Conservation (phyloP, 2,329 filamentous ascomycete genomes). For the Cercospora berteroae region DNA sequence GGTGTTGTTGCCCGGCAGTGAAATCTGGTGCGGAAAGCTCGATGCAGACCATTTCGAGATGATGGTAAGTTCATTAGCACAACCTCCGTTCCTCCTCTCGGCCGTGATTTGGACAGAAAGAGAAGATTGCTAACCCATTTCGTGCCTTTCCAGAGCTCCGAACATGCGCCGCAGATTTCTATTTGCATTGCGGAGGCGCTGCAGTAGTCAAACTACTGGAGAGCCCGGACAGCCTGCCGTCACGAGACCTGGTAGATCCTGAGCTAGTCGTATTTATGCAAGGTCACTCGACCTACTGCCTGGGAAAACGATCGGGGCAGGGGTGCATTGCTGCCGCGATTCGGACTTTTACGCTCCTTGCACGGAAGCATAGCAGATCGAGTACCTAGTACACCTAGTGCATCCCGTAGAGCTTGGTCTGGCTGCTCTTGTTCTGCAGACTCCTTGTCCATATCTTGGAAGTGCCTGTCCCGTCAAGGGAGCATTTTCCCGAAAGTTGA, state of each 20-base stretch:
- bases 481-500: not conserved
- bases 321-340: not conserved
- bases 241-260: not conserved
- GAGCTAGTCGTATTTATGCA: not conserved
- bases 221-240: not conserved
- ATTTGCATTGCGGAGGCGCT: constrained; percentile 12
- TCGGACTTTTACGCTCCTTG: not conserved
- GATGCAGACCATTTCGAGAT: constrained; percentile 18
- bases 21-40: constrained; percentile 3
- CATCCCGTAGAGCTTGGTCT: not conserved
- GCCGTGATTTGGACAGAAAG: not conserved
- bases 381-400: not conserved
- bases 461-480: not conserved
- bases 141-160: not conserved
- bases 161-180: constrained; percentile 5
- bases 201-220: not conserved
- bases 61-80: constrained; percentile 10
- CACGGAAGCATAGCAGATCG: not conserved
- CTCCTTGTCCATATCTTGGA: not conserved
- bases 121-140: not conserved
- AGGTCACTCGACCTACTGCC: not conserved
- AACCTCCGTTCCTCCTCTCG: not conserved
- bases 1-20: constrained; percentile 9
- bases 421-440: not conserved
- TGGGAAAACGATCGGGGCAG: not conserved